Conservation (phyloP, 2,329 filamentous ascomycete genomes). For the Stemphylium vesicarium region DNA sequence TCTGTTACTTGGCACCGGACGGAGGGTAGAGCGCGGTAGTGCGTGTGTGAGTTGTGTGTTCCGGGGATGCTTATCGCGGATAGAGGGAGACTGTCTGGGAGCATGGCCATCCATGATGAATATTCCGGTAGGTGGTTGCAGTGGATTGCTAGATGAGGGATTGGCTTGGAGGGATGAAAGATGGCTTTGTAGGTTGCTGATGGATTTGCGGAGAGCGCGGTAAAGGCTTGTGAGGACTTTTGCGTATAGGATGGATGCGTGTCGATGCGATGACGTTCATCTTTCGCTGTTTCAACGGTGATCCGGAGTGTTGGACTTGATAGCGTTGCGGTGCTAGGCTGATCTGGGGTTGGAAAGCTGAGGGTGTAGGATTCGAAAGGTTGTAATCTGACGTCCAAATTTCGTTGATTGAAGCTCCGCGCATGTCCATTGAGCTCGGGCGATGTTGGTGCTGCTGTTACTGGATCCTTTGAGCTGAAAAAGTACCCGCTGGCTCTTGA, state of each 20-base stretch:
- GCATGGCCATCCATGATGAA: constrained; percentile 82
- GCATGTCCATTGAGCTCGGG: constrained; percentile 61
- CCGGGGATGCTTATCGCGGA: constrained; percentile 88
- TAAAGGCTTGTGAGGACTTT: constrained; percentile 46
- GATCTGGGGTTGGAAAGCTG: constrained; percentile 56
- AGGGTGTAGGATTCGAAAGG: constrained; percentile 72
- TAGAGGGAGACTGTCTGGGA: constrained; percentile 74
- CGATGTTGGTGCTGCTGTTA: constrained; percentile 44
- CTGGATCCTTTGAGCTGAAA: constrained; percentile 34
- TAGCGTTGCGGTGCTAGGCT: background rate
- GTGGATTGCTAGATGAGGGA: constrained; percentile 41
- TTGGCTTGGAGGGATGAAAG: constrained; percentile 55
- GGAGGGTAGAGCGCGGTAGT: constrained; percentile 82
- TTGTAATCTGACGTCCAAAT: constrained; percentile 67
- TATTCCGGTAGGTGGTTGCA: constrained; percentile 53
- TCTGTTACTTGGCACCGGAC: constrained; percentile 90
- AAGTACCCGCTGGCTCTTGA: constrained; percentile 41
- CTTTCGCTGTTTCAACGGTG: constrained; percentile 68
- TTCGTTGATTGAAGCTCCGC: constrained; percentile 65
- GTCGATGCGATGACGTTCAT: constrained; percentile 74
- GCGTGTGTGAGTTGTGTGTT: constrained; percentile 93
- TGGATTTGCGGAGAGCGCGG: constrained; percentile 49
- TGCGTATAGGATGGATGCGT: constrained; percentile 62
- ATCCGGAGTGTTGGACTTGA: constrained; percentile 71
- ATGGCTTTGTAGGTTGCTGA: constrained; percentile 51